Evolutionary conservation across 805 yeast genomes (phyloP).

Genomic region (Yarrowia phangngaensis): DNA sequence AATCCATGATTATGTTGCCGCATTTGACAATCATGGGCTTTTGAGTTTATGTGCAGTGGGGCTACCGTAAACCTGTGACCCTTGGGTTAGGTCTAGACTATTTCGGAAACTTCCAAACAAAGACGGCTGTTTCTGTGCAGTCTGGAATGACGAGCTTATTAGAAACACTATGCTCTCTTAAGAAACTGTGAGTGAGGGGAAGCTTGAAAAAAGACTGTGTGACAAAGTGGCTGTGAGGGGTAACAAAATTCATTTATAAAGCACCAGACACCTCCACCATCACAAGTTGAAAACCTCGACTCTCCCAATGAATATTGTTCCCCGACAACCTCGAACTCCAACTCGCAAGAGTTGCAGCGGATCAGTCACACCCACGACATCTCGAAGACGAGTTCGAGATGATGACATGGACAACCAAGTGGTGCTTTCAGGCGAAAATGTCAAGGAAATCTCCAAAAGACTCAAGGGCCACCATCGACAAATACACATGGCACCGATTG

Average conservation of each 20-base stretch:
- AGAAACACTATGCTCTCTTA: no score
- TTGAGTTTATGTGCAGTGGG: no score
- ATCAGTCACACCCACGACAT: slow-evolving; percentile 7
- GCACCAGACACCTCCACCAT: not conserved
- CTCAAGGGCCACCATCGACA: slow-evolving; percentile 8
- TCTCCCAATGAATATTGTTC: slow-evolving; percentile 13
- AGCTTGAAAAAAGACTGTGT: not conserved
- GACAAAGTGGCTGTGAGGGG: no score
- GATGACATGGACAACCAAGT: slow-evolving; percentile 1
- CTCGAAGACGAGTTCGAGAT: slow-evolving; percentile 18
- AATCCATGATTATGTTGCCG: not conserved
- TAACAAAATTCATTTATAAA: no score
- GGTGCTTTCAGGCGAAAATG: not conserved
- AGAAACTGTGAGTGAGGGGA: no score
- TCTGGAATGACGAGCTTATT: no score
- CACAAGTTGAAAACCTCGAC: not conserved
- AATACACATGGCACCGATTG: not conserved
- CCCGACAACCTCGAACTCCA: slow-evolving; percentile 23
- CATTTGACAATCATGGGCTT: no score
- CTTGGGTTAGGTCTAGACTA: slow-evolving; percentile 6
- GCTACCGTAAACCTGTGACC: slow-evolving; percentile 13
- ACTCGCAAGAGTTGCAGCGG: slow-evolving; percentile 24
- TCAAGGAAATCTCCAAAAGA: slow-evolving; percentile 10
- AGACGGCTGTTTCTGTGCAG: slow-evolving; percentile 2
- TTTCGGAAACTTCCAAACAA: slow-evolving; percentile 4